Percentiles rank a stretch among this genome's conserved stretches.
Conservation (phyloP, 129 eudicot species). For the Flaveria brownii region DNA sequence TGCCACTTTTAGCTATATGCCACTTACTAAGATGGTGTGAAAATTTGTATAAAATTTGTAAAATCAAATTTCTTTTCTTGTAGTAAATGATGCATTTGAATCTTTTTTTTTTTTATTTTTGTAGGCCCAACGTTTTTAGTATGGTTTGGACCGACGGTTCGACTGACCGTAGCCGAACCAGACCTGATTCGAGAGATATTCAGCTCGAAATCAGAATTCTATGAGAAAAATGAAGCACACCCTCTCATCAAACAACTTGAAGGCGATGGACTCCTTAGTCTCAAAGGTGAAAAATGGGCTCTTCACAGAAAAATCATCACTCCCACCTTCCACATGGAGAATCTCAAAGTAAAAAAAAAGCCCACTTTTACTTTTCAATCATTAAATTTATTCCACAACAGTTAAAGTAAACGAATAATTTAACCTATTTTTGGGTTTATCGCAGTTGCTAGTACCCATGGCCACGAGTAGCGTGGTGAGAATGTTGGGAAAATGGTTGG, state of each 20-base stretch:
- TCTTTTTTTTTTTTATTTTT: neutral
- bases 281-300: conserved; percentile 97
- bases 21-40: conserved; percentile 26
- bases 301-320: conserved; percentile 90
- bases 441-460: conserved; percentile 71
- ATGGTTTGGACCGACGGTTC: conserved; percentile 93
- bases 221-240: conserved; percentile 82
- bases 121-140: conserved; percentile 83
- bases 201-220: conserved; percentile 67
- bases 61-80: neutral
- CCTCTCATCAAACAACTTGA: conserved; percentile 80
- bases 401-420: conserved; percentile 2
- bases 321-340: conserved; percentile 91
- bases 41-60: conserved; percentile 1
- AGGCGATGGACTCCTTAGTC: conserved; percentile 90
- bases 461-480: conserved; percentile 57
- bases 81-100: conserved; percentile 20
- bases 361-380: conserved; percentile 28
- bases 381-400: neutral
- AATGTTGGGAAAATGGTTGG: conserved; percentile 73
- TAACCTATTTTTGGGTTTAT: conserved; percentile 19
- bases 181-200: conserved; percentile 79
- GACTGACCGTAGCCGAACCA: conserved; percentile 81
- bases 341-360: conserved; percentile 65
- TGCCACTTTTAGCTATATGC: conserved; percentile 43